phyloP scores from a whole-genome alignment of 441 rosid species.

The Erodium texanum region DNA sequence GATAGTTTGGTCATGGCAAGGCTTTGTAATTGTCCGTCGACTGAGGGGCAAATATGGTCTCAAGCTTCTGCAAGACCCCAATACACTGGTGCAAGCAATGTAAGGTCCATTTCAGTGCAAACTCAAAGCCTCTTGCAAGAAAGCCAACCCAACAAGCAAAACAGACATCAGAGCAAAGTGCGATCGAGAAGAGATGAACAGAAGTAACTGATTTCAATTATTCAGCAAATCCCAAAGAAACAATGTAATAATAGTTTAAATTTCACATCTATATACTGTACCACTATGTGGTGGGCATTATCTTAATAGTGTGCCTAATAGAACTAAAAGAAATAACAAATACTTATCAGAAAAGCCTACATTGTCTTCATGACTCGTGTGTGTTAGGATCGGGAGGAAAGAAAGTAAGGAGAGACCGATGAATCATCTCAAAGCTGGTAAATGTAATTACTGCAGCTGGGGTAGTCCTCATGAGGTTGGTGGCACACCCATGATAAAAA shows the following conservation, averaged over 20 bases:
- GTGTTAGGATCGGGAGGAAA: slow-evolving; percentile 44
- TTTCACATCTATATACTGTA: too few relatives aligned
- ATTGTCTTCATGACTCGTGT: slow-evolving; percentile 27
- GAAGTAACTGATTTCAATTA: slow-evolving; percentile 4
- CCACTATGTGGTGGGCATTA: too few relatives aligned
- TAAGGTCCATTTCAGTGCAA: background rate
- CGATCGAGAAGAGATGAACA: background rate
- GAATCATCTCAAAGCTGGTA: slow-evolving; percentile 21
- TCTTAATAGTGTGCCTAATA: background rate
- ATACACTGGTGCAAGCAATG: background rate
- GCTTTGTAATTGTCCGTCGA: background rate
- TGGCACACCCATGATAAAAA: slow-evolving; percentile 23
- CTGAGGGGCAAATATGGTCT: slow-evolving; percentile 1
- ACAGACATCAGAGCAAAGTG: background rate
- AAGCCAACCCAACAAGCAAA: slow-evolving; percentile 3
- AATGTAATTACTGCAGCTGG: slow-evolving; percentile 23
- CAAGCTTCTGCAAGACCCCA: background rate
- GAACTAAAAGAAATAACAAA: background rate
- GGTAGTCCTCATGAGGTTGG: slow-evolving; percentile 20
- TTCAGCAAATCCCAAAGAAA: background rate
- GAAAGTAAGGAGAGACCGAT: slow-evolving; percentile 30
- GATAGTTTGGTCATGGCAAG: background rate
- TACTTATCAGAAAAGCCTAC: too few relatives aligned
- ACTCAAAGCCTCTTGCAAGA: too few relatives aligned
- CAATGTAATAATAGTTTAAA: background rate